Percentiles rank a stretch among this genome's conserved stretches.
These are phyloP conservation scores for Argentina anserina DNA, from an alignment of 306 rosid species.

Conservation along the genomic window DNA sequence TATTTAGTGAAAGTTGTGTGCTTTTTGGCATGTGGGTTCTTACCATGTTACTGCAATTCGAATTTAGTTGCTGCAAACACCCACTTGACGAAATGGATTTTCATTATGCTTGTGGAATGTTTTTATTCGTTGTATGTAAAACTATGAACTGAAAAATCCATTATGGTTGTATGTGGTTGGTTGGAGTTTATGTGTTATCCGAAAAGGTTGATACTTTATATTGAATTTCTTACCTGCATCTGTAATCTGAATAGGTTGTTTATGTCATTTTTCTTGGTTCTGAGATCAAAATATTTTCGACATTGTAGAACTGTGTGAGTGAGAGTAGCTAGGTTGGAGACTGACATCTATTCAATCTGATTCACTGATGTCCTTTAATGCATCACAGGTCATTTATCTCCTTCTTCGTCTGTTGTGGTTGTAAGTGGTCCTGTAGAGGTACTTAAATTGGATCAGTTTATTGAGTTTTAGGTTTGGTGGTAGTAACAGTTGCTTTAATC, in stretches of 20 bases:
- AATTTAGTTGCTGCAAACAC: neutral
- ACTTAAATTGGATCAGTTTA: no score
- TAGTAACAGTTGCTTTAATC: no score
- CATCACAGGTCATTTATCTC: neutral
- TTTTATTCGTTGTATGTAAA: no score
- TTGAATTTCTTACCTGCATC: neutral
- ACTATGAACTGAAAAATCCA: neutral
- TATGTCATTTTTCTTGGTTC: no score
- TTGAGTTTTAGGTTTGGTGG: no score
- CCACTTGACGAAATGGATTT: neutral
- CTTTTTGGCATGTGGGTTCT: neutral
- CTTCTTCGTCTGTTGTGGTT: neutral
- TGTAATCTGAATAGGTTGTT: neutral
- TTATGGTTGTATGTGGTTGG: neutral
- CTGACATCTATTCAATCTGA: neutral
- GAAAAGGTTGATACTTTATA: neutral
- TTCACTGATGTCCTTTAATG: neutral
- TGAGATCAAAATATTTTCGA: neutral
- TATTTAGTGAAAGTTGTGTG: neutral
- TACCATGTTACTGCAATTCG: neutral
- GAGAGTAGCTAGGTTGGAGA: neutral
- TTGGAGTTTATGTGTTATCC: neutral
- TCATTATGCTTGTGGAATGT: neutral
- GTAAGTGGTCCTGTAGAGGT: neutral
- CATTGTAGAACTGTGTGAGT: neutral